Percentiles rank a stretch among this genome's conserved stretches.
Conservation (phyloP, 2,329 filamentous ascomycete genomes). For the Microdochium paspali region DNA sequence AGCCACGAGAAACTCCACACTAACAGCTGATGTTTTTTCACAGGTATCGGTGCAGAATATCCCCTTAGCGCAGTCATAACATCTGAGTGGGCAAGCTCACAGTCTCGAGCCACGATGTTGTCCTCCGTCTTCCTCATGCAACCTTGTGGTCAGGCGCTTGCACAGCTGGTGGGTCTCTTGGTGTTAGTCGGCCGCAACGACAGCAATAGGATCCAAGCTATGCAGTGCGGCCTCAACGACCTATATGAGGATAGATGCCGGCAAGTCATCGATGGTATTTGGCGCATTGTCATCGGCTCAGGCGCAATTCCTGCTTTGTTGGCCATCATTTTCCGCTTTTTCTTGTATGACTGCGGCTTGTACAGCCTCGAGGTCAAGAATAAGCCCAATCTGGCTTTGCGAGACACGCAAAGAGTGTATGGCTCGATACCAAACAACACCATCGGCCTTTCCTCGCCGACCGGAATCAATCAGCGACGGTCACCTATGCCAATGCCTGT, state of each 20-base stretch:
- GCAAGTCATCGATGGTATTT: slow-evolving; percentile 47
- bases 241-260: slow-evolving; percentile 34
- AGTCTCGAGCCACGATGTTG: slow-evolving; percentile 58
- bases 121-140: slow-evolving; percentile 62
- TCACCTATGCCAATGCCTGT: slow-evolving; percentile 26
- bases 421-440: slow-evolving; percentile 24
- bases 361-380: slow-evolving; percentile 57
- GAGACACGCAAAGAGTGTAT: slow-evolving; percentile 51
- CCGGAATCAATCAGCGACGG: slow-evolving; percentile 6
- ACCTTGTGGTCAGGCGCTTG: slow-evolving; percentile 55
- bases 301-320: slow-evolving; percentile 54
- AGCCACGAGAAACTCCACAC: background rate
- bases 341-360: slow-evolving; percentile 56
- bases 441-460: slow-evolving; percentile 21
- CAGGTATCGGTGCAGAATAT: slow-evolving; percentile 59
- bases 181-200: slow-evolving; percentile 33
- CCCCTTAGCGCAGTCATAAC: slow-evolving; percentile 59
- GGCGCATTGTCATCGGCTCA: slow-evolving; percentile 58
- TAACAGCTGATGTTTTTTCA: background rate
- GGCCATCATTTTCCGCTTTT: slow-evolving; percentile 57
- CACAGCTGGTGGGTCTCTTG: slow-evolving; percentile 50
- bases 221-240: slow-evolving; percentile 37
- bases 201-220: slow-evolving; percentile 28
- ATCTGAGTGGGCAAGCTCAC: slow-evolving; percentile 54
- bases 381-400: slow-evolving; percentile 47